Percentiles rank a stretch among this genome's conserved stretches.
Conservation (phyloP, 2,329 filamentous ascomycete species). For the Cladosporium sp. region DNA sequence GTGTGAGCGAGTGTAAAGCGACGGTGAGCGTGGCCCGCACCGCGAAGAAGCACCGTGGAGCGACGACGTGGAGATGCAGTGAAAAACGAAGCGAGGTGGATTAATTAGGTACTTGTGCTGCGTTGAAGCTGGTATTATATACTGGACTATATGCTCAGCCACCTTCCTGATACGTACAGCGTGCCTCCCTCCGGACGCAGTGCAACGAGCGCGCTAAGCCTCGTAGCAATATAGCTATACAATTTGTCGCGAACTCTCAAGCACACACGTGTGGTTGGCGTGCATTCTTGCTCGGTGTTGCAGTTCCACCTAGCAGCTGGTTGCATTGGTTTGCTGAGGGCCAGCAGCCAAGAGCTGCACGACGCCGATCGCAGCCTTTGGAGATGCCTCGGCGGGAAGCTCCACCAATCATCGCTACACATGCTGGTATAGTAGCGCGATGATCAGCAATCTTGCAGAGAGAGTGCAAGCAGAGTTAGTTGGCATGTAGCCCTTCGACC, state of each 20-base stretch:
- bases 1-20: background rate
- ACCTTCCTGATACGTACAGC: background rate
- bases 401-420: background rate
- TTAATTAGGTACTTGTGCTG: background rate
- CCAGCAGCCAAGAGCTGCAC: constrained; percentile 1
- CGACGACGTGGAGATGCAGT: background rate
- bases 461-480: background rate
- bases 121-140: background rate
- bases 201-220: background rate
- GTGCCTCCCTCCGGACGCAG: background rate
- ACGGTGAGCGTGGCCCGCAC: background rate
- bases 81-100: background rate
- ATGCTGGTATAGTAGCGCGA: background rate
- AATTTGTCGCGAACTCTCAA: background rate
- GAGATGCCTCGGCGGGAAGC: background rate
- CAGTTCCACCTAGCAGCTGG: background rate
- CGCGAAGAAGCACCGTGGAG: background rate
- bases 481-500: background rate
- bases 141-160: background rate
- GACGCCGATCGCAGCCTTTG: background rate
- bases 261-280: constrained; percentile 5
- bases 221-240: background rate
- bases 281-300: constrained; percentile 6
- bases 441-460: constrained; percentile 6
- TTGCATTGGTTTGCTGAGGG: constrained; percentile 7